Conservation (phyloP, 1,139 yeast species). For the Eremothecium cymbalariae region DNA sequence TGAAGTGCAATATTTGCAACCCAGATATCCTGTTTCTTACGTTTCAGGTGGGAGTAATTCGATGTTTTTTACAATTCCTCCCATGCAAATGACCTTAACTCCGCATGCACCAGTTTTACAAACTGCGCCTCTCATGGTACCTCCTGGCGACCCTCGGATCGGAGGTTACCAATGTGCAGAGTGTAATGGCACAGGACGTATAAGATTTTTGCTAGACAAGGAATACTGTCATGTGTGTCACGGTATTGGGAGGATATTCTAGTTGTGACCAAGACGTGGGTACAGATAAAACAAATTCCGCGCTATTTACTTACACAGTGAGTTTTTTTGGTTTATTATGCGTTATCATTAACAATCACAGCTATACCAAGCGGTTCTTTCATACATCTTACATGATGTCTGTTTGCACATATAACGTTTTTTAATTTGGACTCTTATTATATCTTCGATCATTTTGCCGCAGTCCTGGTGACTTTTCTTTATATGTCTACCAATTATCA, state of each 20-base stretch:
- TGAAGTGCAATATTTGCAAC: conserved; percentile 13
- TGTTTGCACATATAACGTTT: too few relatives aligned
- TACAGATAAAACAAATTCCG: too few relatives aligned
- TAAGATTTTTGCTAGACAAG: conserved; percentile 45
- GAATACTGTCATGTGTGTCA: conserved; percentile 53
- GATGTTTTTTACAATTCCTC: not conserved
- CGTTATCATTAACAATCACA: too few relatives aligned
- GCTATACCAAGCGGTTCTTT: too few relatives aligned
- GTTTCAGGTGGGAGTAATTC: not conserved
- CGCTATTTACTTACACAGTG: too few relatives aligned
- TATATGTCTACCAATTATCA: too few relatives aligned
- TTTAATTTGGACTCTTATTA: too few relatives aligned
- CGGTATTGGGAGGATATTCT: conserved; percentile 55
- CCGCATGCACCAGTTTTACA: not conserved
- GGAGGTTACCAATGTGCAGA: conserved; percentile 76
- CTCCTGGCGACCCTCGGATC: conserved; percentile 76
- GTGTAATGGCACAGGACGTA: conserved; percentile 65
- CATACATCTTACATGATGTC: too few relatives aligned
- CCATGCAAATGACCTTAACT: not conserved
- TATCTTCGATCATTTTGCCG: too few relatives aligned
- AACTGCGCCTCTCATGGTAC: conserved; percentile 39
- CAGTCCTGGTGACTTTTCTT: too few relatives aligned
- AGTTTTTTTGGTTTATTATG: too few relatives aligned
- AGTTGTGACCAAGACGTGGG: too few relatives aligned
- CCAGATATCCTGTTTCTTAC: conserved; percentile 12